Evolutionary conservation across 192 early-diverging fungal species (phyloP).

Genomic region (Umbelopsis isabellina): DNA sequence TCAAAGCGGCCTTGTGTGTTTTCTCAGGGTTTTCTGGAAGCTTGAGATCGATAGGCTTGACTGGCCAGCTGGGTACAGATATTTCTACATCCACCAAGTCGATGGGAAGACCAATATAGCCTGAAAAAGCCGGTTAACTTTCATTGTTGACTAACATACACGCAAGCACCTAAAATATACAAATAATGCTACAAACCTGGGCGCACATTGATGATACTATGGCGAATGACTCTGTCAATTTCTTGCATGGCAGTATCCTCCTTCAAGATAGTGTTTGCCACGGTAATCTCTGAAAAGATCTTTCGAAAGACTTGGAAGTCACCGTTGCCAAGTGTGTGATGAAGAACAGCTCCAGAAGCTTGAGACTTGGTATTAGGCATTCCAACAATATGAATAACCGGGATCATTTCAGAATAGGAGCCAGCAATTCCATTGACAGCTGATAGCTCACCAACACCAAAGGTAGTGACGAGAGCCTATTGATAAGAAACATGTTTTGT

Average conservation of each 20-base stretch:
- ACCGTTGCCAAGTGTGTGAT: constrained; percentile 59
- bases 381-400: constrained; percentile 57
- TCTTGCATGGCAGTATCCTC: constrained; percentile 39
- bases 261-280: constrained; percentile 38
- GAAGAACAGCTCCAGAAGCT: constrained; percentile 47
- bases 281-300: constrained; percentile 50
- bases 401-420: constrained; percentile 51
- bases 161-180: too few species aligned
- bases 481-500: too few species aligned
- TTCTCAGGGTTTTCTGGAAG: constrained; percentile 34
- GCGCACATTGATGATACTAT: constrained; percentile 32
- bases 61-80: constrained; percentile 12
- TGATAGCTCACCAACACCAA: constrained; percentile 43
- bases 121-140: neutral
- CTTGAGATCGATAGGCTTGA: constrained; percentile 31
- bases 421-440: constrained; percentile 49
- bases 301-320: constrained; percentile 47
- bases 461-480: constrained; percentile 40
- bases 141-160: neutral
- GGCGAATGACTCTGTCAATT: constrained; percentile 46
- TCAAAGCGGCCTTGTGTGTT: constrained; percentile 34
- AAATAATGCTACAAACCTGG: constrained; percentile 24
- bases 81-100: constrained; percentile 44
- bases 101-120: constrained; percentile 51
- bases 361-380: constrained; percentile 52